Percentiles rank a stretch among this genome's conserved stretches.
phyloP scores from a whole-genome alignment of 805 yeast genomes.

The Metschnikowia borealis region DNA sequence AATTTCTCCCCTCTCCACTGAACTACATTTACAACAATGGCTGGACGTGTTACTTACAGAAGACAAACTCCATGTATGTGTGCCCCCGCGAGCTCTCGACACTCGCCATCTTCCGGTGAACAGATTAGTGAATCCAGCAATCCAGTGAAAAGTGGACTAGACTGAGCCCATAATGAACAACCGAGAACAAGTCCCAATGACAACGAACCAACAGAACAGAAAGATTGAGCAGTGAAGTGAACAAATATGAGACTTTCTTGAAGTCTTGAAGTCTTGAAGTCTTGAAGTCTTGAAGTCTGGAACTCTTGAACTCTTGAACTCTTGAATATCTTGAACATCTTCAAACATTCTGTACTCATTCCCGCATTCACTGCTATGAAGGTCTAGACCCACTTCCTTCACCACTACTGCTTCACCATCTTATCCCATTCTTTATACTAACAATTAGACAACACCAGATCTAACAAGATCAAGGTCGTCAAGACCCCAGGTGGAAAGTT shows the following conservation, averaged over 20 bases:
- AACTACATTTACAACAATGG: constrained; percentile 51
- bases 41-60: constrained; percentile 63
- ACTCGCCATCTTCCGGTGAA: background rate
- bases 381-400: too few species aligned
- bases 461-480: constrained; percentile 99
- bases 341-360: too few species aligned
- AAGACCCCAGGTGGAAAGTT: constrained; percentile 99
- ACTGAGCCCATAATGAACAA: too few species aligned
- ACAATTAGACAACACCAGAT: constrained; percentile 92
- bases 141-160: background rate
- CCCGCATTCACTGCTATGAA: too few species aligned
- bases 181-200: too few species aligned
- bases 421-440: constrained; percentile 23
- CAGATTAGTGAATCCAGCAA: background rate
- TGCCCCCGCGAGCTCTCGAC: background rate
- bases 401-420: background rate
- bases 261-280: too few species aligned
- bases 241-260: too few species aligned
- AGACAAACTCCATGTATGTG: constrained; percentile 36
- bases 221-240: too few species aligned
- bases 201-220: too few species aligned
- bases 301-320: too few species aligned
- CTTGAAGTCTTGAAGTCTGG: too few species aligned
- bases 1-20: constrained; percentile 4
- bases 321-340: too few species aligned